These are phyloP conservation scores for Fusarium camptoceras DNA, from an alignment of 2,329 filamentous ascomycete genomes.

Conservation along the genomic window DNA sequence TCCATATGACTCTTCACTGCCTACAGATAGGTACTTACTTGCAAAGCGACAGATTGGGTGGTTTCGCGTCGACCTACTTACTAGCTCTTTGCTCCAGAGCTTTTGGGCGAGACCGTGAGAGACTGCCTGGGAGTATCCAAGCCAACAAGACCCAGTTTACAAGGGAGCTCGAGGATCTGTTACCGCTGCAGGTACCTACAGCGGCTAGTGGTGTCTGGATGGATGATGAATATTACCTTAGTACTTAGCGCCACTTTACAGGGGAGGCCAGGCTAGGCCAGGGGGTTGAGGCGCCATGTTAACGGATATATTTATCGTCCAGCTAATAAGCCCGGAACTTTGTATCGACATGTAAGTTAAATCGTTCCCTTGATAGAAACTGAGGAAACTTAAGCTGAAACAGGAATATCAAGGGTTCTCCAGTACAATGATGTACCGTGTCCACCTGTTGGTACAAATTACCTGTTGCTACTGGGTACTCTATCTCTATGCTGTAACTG, in stretches of 20 bases:
- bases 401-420: not conserved
- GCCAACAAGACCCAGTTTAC: not conserved
- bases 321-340: not conserved
- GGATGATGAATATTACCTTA: not conserved
- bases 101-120: not conserved
- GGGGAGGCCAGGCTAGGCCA: not conserved
- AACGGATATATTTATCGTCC: not conserved
- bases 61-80: not conserved
- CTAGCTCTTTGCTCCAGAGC: not conserved
- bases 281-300: not conserved
- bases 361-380: not conserved
- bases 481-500: not conserved
- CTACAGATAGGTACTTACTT: not conserved
- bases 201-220: not conserved
- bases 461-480: not conserved
- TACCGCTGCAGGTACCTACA: not conserved
- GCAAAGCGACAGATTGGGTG: not conserved
- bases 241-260: not conserved
- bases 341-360: not conserved
- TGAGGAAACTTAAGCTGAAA: not conserved
- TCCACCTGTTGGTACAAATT: not conserved
- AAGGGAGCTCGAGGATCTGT: not conserved
- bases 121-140: not conserved
- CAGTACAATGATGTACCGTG: not conserved
- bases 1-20: not conserved